Conservation (phyloP, 2,329 filamentous ascomycete species). For the Pseudogymnoascus sp. region DNA sequence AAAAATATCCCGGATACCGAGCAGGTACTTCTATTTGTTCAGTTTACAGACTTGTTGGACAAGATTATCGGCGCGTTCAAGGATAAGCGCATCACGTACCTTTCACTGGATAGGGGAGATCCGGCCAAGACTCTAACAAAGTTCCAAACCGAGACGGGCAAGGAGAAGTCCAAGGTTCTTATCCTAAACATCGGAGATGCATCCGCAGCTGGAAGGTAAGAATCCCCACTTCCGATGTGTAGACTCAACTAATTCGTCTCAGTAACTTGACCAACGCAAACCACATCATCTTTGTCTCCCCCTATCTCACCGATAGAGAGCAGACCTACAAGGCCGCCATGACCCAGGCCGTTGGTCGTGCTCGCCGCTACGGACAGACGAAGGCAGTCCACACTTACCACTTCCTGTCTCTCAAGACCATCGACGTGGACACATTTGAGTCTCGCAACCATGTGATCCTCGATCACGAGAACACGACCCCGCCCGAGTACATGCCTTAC, state of each 20-base stretch:
- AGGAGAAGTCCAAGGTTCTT: slow-evolving; percentile 39
- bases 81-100: slow-evolving; percentile 27
- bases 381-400: slow-evolving; percentile 52
- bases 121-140: slow-evolving; percentile 31
- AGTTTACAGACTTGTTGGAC: slow-evolving; percentile 40
- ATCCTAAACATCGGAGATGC: slow-evolving; percentile 50
- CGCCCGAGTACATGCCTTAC: neutral
- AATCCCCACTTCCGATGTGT: too few relatives aligned
- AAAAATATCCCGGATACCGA: slow-evolving; percentile 34
- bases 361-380: slow-evolving; percentile 49
- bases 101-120: slow-evolving; percentile 29
- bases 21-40: slow-evolving; percentile 50
- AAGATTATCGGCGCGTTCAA: slow-evolving; percentile 31
- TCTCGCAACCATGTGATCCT: slow-evolving; percentile 25
- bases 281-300: slow-evolving; percentile 56
- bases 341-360: slow-evolving; percentile 57
- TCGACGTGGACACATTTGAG: slow-evolving; percentile 39
- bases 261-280: slow-evolving; percentile 58
- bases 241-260: neutral
- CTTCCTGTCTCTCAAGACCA: slow-evolving; percentile 35
- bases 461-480: neutral
- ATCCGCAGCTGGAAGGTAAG: slow-evolving; percentile 53
- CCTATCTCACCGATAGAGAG: slow-evolving; percentile 40
- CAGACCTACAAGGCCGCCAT: slow-evolving; percentile 51
- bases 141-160: slow-evolving; percentile 34